Base-by-base conservation (phyloP, 2,329 filamentous ascomycete species). In the Botryotinia calthae region DNA sequence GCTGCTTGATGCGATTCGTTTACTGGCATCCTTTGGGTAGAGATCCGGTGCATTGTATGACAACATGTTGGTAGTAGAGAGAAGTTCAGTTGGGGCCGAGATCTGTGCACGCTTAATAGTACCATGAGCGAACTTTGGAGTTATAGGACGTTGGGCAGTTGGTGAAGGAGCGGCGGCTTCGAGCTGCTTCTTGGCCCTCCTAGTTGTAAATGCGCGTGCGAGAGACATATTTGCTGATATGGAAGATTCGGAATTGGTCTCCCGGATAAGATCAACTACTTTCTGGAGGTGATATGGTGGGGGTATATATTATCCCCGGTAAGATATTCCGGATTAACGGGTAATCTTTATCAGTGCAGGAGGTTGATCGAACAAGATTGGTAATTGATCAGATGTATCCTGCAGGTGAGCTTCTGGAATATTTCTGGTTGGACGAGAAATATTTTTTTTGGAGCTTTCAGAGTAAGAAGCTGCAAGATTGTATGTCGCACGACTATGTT, bases 41-140 rank as follows among this genome's bases (percentile, higher is more conserved):
- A 98, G 90, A 80, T 98, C 92, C 68, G 95, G 95, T 16, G 96
- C 95, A 80, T 95, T 95, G 87, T 97, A 97, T 12, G 94, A 94
- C 71, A 98, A 90, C 88, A 97, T 94, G 83, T 98, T 99, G 78
- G 96, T 98, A 8, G 95, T 97, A 74, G 96, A 97, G 66, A 98
- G 86, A 75, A 99, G 87, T 82, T 94, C 91, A 70, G 97, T 87
- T 0, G 96, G 96, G 4, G 87, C 89, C 1, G 96, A 99, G 81
- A 99, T 99, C 84, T 94, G 91, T 81, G 87, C 82, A 34, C 64
- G 88, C 77, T 77, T 74, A 42, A 80, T 79, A 18, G 75, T 76
- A 28, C 77, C 78, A 16, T 75, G 42, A 42, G 77, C 76, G 40
- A 77, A 76, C 31, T 77, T 76, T 71, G 79, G 81, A 3, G 78